phyloP scores from a whole-genome alignment of 2,329 filamentous ascomycete genomes.

The Pezicula carpinea region DNA sequence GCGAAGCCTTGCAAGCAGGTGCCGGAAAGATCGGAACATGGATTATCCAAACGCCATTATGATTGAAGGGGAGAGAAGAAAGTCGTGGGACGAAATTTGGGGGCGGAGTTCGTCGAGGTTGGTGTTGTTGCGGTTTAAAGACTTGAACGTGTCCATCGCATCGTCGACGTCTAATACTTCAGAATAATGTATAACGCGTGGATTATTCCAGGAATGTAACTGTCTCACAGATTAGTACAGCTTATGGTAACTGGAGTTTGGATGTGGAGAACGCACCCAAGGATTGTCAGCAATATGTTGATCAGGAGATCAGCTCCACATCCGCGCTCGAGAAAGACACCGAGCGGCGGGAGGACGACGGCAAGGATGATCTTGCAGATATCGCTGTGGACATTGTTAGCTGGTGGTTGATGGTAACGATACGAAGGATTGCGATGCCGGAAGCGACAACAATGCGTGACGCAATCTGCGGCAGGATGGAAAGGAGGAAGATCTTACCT shows the following conservation, averaged over 20 bases:
- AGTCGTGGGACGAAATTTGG: not conserved
- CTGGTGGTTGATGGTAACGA: not conserved
- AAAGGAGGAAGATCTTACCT: constrained; percentile 35
- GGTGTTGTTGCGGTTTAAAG: no score
- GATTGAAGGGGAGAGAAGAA: not conserved
- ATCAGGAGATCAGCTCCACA: constrained; percentile 84
- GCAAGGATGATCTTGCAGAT: constrained; percentile 83
- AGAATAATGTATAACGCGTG: constrained; percentile 88
- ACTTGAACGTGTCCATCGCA: no score
- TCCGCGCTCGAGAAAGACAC: constrained; percentile 91
- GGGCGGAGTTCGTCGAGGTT: not conserved
- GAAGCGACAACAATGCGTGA: not conserved
- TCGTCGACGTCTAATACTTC: no score
- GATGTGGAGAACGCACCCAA: no score
- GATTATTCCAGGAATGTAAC: constrained; percentile 76
- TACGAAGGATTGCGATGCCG: not conserved
- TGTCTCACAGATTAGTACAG: no score
- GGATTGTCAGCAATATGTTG: constrained; percentile 83
- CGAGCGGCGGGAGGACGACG: constrained; percentile 82
- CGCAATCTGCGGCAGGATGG: constrained; percentile 1
- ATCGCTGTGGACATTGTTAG: constrained; percentile 45
- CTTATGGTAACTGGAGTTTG: no score
- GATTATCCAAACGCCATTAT: constrained; percentile 1
- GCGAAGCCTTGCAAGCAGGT: not conserved
- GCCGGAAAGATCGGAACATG: constrained; percentile 2